These are phyloP conservation scores for Grosmannia serpens DNA, from an alignment of 2,329 filamentous ascomycete genomes.

Conservation along the genomic window DNA sequence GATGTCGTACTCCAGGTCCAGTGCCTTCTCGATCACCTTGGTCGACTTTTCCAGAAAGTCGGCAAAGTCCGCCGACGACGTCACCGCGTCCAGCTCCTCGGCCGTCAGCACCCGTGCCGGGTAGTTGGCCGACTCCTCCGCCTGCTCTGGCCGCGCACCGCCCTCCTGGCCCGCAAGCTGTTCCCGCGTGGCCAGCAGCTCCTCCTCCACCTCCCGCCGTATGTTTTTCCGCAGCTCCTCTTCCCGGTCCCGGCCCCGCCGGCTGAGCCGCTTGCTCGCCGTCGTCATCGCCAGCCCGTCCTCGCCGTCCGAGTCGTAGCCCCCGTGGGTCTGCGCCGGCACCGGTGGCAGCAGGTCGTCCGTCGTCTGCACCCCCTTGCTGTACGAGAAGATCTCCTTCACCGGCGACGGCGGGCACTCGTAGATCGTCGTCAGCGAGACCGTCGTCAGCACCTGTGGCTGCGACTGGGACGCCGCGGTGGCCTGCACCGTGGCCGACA, in stretches of 20 bases:
- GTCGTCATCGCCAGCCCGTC: conserved; percentile 33
- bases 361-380: conserved; percentile 88
- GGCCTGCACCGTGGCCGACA: conserved; percentile 21
- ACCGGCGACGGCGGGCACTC: conserved; percentile 67
- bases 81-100: conserved; percentile 84
- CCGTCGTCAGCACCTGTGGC: conserved; percentile 62
- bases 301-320: conserved; percentile 53
- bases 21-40: conserved; percentile 89
- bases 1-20: conserved; percentile 95
- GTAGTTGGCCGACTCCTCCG: conserved; percentile 45
- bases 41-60: conserved; percentile 93
- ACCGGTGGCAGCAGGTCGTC: conserved; percentile 55
- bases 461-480: conserved; percentile 19
- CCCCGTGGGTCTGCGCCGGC: conserved; percentile 38
- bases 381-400: conserved; percentile 88
- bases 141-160: conserved; percentile 69
- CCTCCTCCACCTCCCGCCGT: conserved; percentile 83
- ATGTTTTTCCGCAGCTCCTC: conserved; percentile 82
- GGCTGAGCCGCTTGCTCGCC: conserved; percentile 63
- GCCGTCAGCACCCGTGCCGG: conserved; percentile 67
- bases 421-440: conserved; percentile 63
- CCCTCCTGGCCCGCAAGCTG: conserved; percentile 52
- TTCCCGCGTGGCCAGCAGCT: conserved; percentile 63
- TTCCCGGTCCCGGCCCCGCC: conserved; percentile 69
- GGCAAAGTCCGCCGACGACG: conserved; percentile 82